Conservation (phyloP, 108 stramenopile genomes). For the Schizochytrium sp. region DNA sequence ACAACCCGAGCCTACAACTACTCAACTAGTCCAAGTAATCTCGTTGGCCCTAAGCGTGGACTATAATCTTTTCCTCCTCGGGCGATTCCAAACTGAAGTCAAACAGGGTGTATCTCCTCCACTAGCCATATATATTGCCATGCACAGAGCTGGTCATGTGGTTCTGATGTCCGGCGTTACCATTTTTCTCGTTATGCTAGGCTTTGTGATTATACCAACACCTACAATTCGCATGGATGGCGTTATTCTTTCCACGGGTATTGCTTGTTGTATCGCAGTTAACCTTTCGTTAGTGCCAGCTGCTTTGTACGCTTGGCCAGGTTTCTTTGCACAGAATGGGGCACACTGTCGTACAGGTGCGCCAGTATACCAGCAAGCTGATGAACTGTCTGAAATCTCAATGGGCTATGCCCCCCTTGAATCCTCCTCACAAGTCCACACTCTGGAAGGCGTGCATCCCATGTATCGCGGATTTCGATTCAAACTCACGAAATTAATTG, state of each 20-base stretch:
- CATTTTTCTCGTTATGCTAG: conserved; percentile 45
- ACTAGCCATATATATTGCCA: conserved; percentile 39
- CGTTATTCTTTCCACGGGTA: background rate
- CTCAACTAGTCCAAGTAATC: conserved; percentile 30
- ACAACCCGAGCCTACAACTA: conserved; percentile 49
- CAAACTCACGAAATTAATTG: background rate
- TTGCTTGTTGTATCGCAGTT: conserved; percentile 7
- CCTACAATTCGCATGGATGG: conserved; percentile 59
- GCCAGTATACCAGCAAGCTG: background rate
- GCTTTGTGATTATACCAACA: conserved; percentile 20
- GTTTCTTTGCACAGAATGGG: background rate
- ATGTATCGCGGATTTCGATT: conserved; percentile 17
- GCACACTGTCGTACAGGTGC: background rate
- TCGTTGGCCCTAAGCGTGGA: conserved; percentile 26
- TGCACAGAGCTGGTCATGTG: conserved; percentile 52
- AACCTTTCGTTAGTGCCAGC: conserved; percentile 22
- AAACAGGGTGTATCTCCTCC: background rate
- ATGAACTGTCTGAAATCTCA: too few relatives aligned
- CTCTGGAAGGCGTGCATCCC: conserved; percentile 14
- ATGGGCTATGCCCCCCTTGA: background rate
- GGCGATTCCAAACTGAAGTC: conserved; percentile 22
- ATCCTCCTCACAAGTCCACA: background rate
- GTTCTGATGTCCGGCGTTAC: conserved; percentile 26
- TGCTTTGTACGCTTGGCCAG: conserved; percentile 7
- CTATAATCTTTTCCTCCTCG: conserved; percentile 41